These are phyloP conservation scores for Rhodotorula sp. DNA, from an alignment of 1,284 basidiomycete species.

Conservation along the genomic window DNA sequence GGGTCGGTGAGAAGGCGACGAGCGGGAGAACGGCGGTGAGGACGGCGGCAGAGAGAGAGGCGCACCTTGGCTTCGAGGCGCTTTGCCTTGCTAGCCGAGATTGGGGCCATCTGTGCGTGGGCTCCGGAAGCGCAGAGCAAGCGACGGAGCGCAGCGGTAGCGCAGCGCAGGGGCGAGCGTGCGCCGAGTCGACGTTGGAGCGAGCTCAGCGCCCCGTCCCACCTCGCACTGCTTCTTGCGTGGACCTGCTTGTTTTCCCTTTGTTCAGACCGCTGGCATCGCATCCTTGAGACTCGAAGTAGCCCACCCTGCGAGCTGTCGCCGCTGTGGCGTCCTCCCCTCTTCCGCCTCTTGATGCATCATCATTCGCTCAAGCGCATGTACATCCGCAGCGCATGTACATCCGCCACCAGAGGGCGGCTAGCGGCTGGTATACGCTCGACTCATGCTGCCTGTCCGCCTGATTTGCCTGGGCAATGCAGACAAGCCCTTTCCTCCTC, in stretches of 20 bases:
- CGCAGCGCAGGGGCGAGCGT: neutral
- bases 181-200: neutral
- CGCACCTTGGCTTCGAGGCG: constrained; percentile 45
- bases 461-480: no score
- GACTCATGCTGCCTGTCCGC: no score
- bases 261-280: neutral
- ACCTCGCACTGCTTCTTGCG: neutral
- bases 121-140: neutral
- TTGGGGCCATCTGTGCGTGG: constrained; percentile 14
- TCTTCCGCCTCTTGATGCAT: no score
- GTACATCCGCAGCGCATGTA: no score
- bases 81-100: constrained; percentile 44
- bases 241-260: no score
- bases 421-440: no score
- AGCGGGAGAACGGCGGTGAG: neutral
- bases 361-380: no score
- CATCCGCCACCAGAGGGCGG: no score
- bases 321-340: neutral
- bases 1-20: neutral
- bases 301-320: no score
- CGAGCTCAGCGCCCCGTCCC: neutral
- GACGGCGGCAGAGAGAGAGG: neutral
- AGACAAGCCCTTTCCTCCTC: no score
- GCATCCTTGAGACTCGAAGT: no score
- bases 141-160: neutral